Base-by-base conservation (phyloP, 2,329 filamentous ascomycete species). In the Colletotrichum truncatum region DNA sequence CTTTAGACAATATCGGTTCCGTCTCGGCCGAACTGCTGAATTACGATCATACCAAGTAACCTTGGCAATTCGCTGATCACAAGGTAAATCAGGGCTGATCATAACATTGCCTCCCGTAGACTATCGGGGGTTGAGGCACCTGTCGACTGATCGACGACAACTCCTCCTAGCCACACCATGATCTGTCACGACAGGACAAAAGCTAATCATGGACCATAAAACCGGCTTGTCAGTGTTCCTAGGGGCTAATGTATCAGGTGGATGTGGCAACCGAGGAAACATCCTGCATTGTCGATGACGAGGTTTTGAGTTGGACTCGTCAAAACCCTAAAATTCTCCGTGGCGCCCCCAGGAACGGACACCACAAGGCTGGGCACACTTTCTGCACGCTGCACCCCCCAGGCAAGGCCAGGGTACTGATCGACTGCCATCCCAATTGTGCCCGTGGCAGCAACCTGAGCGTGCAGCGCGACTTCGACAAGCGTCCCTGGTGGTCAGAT, bases 351-450 rank as follows among this genome's bases (percentile, higher is more conserved):
- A 51, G 28, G 36, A 51, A 63, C 14, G 23, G n/a, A 23, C 25
- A 46, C 43, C 45, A n/a, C 36, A 38, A 34, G 21, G n/a, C 28
- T 11, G 63, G 32, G 32, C 63, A 62, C 14, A 38, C 26, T 36
- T 56, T 49, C 41, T 51, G 49, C 26, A 28, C 48, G 30, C 52
- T 51, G 32, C 23, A 39, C 62, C 49, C 43, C n/a, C 32, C 30
- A 36, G 43, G 21, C 57, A 41, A 34, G 26, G 43, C 45, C 62
- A 43, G 38, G 62, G 41, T 48, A 21, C 32, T 55, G 39, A 28
- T 34, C 41, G 49, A 62, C 57, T 66, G 63, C 58, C 63, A 66
- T 66, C 63, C 63, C 51, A 66, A 63, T 25, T 56, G 41, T 43
- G 25, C n/a, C n/a, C 26, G 43, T 49, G 32, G 46, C 45, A 43